These are phyloP conservation scores for Athelia psychrophila DNA, from an alignment of 1,284 basidiomycete species.

Conservation along the genomic window DNA sequence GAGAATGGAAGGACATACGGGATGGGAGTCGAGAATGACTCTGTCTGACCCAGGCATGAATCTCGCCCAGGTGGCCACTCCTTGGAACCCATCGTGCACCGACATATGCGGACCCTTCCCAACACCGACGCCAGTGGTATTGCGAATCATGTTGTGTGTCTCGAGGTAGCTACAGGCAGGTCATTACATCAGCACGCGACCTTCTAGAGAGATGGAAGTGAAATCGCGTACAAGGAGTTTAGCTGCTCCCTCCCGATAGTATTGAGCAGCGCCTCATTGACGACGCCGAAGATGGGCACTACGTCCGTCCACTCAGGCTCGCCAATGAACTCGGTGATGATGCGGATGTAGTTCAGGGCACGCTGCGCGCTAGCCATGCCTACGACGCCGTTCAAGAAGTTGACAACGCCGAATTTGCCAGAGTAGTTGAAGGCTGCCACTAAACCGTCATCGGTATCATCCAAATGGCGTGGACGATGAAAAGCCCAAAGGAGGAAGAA, in stretches of 20 bases:
- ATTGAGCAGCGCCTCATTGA: slow-evolving; percentile 47
- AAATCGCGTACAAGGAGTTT: slow-evolving; percentile 36
- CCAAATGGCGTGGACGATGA: no score
- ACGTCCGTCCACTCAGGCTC: slow-evolving; percentile 70
- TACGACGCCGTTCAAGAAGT: slow-evolving; percentile 48
- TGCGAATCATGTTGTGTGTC: slow-evolving; percentile 63
- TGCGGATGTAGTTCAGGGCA: slow-evolving; percentile 72
- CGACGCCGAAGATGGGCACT: slow-evolving; percentile 67
- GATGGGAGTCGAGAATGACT: slow-evolving; percentile 61
- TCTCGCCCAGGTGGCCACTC: slow-evolving; percentile 47
- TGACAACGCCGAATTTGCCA: slow-evolving; percentile 44
- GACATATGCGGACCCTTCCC: slow-evolving; percentile 48
- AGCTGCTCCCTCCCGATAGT: slow-evolving; percentile 34
- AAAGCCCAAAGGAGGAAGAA: no score
- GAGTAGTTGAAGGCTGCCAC: slow-evolving; percentile 51
- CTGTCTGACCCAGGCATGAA: slow-evolving; percentile 69
- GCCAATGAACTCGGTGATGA: slow-evolving; percentile 73
- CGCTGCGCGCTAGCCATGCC: slow-evolving; percentile 70
- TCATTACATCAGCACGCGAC: not conserved
- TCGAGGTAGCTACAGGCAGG: slow-evolving; percentile 43
- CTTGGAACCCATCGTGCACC: slow-evolving; percentile 62
- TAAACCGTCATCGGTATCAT: no score
- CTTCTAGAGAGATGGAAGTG: slow-evolving; percentile 11
- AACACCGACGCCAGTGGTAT: slow-evolving; percentile 59
- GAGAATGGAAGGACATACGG: slow-evolving; percentile 50